Percentiles rank a stretch among this genome's conserved stretches.
Evolutionary conservation across 805 yeast species (phyloP).

Genomic region (Jamesozyma jinghongensis): DNA sequence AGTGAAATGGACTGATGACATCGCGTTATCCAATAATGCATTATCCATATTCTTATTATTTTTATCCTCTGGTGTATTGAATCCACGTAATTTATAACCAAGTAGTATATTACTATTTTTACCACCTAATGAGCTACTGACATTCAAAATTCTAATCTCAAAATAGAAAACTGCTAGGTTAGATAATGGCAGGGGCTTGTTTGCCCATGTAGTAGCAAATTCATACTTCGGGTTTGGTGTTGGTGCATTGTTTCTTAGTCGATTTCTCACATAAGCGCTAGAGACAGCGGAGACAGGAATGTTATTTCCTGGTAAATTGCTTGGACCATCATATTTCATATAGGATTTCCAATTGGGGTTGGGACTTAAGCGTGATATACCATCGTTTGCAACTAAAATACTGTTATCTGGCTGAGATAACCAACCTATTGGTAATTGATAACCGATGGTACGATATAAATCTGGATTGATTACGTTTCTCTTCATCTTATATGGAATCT

Average conservation of each 20-base stretch:
- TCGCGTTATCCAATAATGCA: conserved; percentile 1
- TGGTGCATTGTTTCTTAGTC: conserved; percentile 10
- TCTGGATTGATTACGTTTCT: conserved; percentile 16
- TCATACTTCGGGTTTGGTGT: conserved; percentile 12
- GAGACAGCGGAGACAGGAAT: background rate
- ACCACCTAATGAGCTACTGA: conserved; percentile 22
- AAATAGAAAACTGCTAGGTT: conserved; percentile 24
- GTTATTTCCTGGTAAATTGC: background rate
- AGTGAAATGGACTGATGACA: conserved; percentile 4
- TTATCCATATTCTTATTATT: conserved; percentile 2
- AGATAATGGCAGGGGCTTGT: conserved; percentile 16
- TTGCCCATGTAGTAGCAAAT: conserved; percentile 25
- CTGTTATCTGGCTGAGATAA: conserved; percentile 19
- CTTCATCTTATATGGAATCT: conserved; percentile 6
- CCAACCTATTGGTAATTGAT: conserved; percentile 27
- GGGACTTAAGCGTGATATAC: conserved; percentile 14
- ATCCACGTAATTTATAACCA: conserved; percentile 20
- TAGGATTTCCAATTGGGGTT: conserved; percentile 24
- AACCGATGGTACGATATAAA: conserved; percentile 21
- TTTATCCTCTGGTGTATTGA: background rate
- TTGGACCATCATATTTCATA: conserved; percentile 11
- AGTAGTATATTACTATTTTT: conserved; percentile 22
- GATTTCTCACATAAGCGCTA: conserved; percentile 11
- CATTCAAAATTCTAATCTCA: conserved; percentile 22
- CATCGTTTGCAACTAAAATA: conserved; percentile 22